Evolutionary conservation across 23 red algal species (phyloP).

Genomic region (Gracilaria vermiculophylla): DNA sequence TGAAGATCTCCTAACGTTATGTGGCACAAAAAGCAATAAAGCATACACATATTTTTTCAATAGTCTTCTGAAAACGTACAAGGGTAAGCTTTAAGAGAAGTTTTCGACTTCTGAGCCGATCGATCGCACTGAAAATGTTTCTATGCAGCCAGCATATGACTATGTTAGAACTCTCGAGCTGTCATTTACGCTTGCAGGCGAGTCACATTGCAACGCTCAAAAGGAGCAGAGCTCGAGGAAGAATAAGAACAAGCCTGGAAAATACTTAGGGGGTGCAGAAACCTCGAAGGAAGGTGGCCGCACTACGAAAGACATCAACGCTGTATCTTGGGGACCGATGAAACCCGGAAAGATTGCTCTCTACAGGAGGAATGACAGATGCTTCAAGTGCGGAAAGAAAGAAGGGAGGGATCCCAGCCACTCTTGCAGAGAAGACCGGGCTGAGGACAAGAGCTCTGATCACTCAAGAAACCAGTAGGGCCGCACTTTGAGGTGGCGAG

Average conservation of each 20-base stretch:
- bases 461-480: not conserved
- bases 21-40: not conserved
- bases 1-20: not conserved
- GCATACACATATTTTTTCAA: not conserved
- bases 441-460: not conserved
- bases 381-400: not conserved
- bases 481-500: not conserved
- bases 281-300: not conserved
- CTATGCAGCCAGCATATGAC: not conserved
- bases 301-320: not conserved
- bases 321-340: not conserved
- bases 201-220: not conserved
- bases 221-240: not conserved
- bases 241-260: not conserved
- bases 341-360: not conserved
- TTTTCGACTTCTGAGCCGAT: not conserved
- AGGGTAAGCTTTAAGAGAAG: not conserved
- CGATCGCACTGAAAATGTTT: not conserved
- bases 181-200: not conserved
- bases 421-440: not conserved
- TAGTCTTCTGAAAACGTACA: not conserved
- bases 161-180: not conserved
- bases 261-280: not conserved
- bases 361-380: not conserved
- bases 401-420: not conserved